phyloP scores from a whole-genome alignment of 768 basidiomycete genomes.

The Kondoa malvinella region DNA sequence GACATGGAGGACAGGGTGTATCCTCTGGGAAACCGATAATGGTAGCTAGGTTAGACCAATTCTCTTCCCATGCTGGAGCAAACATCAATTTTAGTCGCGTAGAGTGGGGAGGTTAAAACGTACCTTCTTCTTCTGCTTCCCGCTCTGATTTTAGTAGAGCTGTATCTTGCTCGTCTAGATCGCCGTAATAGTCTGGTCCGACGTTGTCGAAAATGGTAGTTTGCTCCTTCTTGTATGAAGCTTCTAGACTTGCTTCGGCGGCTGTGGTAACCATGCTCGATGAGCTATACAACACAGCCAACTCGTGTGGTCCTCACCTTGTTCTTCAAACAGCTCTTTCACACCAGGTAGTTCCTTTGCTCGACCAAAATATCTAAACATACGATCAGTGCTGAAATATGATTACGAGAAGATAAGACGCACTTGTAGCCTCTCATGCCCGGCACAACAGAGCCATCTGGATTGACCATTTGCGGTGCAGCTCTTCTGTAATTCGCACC shows the following conservation, averaged over 20 bases:
- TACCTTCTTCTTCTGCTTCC: conserved; percentile 56
- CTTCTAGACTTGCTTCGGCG: conserved; percentile 15
- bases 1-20: conserved; percentile 4
- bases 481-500: conserved; percentile 92
- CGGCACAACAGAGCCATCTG: conserved; percentile 87
- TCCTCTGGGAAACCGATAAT: conserved; percentile 9
- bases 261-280: not conserved
- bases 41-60: conserved; percentile 19
- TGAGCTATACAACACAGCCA: not conserved
- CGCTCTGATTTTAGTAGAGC: conserved; percentile 54
- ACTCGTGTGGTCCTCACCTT: conserved; percentile 39
- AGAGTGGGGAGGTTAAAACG: conserved; percentile 19
- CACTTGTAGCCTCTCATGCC: conserved; percentile 97
- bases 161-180: conserved; percentile 59
- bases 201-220: conserved; percentile 13
- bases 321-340: conserved; percentile 76
- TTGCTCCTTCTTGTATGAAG: conserved; percentile 11
- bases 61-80: conserved; percentile 26
- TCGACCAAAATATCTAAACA: conserved; percentile 74
- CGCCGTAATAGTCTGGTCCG: conserved; percentile 57
- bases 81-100: not conserved
- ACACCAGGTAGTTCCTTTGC: conserved; percentile 92
- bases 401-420: conserved; percentile 24
- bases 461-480: conserved; percentile 74
- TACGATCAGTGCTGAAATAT: not conserved